Percentiles rank a stretch among this genome's conserved stretches.
Conservation (phyloP, 192 early-diverging fungal species). For the Phlyctochytrium bullatum region DNA sequence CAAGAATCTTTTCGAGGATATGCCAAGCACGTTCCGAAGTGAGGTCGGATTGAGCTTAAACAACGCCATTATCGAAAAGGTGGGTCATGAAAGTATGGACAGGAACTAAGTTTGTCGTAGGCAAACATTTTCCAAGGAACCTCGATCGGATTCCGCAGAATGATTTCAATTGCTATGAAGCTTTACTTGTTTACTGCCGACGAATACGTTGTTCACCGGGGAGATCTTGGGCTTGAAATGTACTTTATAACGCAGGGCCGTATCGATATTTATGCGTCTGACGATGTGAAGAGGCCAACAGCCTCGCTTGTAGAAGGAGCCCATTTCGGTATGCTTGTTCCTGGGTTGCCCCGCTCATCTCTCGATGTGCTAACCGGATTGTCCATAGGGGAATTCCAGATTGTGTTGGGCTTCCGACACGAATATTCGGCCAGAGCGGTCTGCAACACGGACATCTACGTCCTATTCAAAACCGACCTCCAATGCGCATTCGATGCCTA, state of each 20-base stretch:
- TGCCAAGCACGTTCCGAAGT: conserved; percentile 50
- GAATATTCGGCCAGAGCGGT: conserved; percentile 48
- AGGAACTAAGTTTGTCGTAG: conserved; percentile 10
- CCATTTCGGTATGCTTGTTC: conserved; percentile 41
- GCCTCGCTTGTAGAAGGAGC: conserved; percentile 49
- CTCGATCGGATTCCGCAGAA: conserved; percentile 47
- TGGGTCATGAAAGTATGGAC: conserved; percentile 13
- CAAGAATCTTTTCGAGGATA: conserved; percentile 45
- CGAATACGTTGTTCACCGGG: conserved; percentile 48
- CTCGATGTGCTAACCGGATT: conserved; percentile 7
- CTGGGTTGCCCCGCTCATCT: neutral
- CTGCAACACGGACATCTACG: conserved; percentile 56
- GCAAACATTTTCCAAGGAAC: conserved; percentile 40
- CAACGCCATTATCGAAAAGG: conserved; percentile 51
- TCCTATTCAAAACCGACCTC: conserved; percentile 42
- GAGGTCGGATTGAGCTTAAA: conserved; percentile 56
- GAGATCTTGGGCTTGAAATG: conserved; percentile 51
- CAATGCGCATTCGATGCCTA: conserved; percentile 41
- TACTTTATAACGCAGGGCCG: conserved; percentile 54
- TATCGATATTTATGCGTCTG: conserved; percentile 44
- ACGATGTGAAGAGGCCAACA: conserved; percentile 34
- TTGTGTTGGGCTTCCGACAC: conserved; percentile 44
- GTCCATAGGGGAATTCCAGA: conserved; percentile 45
- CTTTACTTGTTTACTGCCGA: conserved; percentile 53
- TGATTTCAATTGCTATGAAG: conserved; percentile 51